A percentile compares a stretch with the other conserved stretches of the same genome.
These are phyloP conservation scores for Cutaneotrichosporon mucoides DNA, from an alignment of 1,284 basidiomycete species.

Conservation along the genomic window DNA sequence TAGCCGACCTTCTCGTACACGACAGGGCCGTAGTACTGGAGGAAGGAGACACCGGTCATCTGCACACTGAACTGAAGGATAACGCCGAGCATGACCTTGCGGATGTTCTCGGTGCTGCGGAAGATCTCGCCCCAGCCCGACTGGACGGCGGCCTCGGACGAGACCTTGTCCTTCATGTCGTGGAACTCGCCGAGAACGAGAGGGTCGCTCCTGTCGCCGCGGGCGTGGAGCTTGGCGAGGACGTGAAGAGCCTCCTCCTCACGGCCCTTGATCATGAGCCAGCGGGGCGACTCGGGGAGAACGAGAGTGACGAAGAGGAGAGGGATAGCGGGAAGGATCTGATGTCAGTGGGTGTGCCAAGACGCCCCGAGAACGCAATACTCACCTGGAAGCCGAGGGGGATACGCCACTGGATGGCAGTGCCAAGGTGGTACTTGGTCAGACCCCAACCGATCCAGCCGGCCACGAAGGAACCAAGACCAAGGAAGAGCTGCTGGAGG, in stretches of 20 bases:
- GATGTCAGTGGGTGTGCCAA: background rate
- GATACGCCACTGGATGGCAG: constrained; percentile 5
- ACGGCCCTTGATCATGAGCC: constrained; percentile 40
- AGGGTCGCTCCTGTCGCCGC: background rate
- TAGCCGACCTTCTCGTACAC: constrained; percentile 6
- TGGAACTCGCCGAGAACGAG: constrained; percentile 37
- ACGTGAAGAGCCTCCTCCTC: constrained; percentile 38
- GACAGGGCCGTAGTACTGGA: constrained; percentile 51
- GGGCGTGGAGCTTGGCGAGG: constrained; percentile 14
- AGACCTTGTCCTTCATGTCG: constrained; percentile 36
- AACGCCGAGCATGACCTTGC: constrained; percentile 51
- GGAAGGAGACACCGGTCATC: constrained; percentile 55
- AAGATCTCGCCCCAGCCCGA: constrained; percentile 29
- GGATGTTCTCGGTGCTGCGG: constrained; percentile 21
- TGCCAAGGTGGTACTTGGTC: background rate
- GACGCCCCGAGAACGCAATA: too few relatives aligned
- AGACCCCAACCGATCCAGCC: constrained; percentile 9
- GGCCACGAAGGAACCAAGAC: constrained; percentile 17
- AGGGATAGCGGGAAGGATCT: constrained; percentile 49
- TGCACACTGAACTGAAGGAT: constrained; percentile 51
- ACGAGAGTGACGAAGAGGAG: constrained; percentile 58
- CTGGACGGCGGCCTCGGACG: constrained; percentile 43
- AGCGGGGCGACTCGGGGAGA: constrained; percentile 56
- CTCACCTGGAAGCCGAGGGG: constrained; percentile 1
- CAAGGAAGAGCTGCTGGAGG: constrained; percentile 49